phyloP scores from a whole-genome alignment of 495 filamentous ascomycete species.

The Neurospora sp. region DNA sequence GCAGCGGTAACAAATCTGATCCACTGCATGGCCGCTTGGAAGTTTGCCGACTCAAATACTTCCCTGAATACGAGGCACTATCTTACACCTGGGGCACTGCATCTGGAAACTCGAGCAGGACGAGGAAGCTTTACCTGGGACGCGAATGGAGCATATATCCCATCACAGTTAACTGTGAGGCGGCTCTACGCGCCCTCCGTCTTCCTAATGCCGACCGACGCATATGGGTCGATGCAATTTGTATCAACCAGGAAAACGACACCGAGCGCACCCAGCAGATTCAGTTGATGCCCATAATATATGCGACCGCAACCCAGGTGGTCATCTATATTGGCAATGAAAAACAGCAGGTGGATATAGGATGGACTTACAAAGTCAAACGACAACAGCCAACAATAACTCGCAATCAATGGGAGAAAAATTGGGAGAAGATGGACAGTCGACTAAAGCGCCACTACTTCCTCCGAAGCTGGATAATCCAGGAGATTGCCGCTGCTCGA shows the following conservation, averaged over 20 bases:
- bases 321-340: conserved; percentile 19
- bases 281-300: conserved; percentile 22
- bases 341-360: not conserved
- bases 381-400: not conserved
- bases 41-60: conserved; percentile 9
- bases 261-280: conserved; percentile 17
- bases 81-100: conserved; percentile 14
- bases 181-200: conserved; percentile 8
- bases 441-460: conserved; percentile 11
- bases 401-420: conserved; percentile 1
- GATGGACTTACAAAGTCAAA: not conserved
- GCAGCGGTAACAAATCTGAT: conserved; percentile 8
- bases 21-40: conserved; percentile 9
- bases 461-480: conserved; percentile 18
- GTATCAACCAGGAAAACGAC: conserved; percentile 20
- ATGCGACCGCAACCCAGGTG: conserved; percentile 16
- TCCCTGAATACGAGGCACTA: conserved; percentile 13
- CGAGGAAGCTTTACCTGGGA: conserved; percentile 11
- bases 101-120: conserved; percentile 6
- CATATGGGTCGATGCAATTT: conserved; percentile 24
- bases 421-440: conserved; percentile 7
- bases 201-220: conserved; percentile 5
- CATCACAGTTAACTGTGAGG: conserved; percentile 13
- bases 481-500: conserved; percentile 14
- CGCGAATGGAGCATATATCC: conserved; percentile 10